A percentile compares a stretch with the other conserved stretches of the same genome.
Conservation (phyloP, 148 eudicot genomes). For the Linanthus parryae region DNA sequence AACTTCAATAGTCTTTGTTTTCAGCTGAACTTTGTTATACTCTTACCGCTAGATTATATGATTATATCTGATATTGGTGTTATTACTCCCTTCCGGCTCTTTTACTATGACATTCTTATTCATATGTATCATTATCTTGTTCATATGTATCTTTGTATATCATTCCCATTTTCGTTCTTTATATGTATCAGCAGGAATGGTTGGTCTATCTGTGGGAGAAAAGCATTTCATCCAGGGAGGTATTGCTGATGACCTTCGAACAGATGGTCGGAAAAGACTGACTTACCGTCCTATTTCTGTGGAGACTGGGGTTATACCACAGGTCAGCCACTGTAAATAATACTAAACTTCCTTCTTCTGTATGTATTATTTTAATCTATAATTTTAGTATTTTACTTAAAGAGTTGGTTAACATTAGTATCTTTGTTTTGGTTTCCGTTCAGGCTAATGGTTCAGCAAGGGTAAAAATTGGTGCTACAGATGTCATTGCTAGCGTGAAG, state of each 20-base stretch:
- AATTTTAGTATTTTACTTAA: conserved; percentile 2
- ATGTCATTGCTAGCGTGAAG: conserved; percentile 94
- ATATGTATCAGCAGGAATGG: conserved; percentile 38
- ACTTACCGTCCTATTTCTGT: conserved; percentile 56
- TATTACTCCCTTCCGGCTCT: too few species aligned
- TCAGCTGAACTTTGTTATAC: too few species aligned
- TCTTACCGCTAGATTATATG: too few species aligned
- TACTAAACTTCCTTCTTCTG: background rate
- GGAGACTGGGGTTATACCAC: conserved; percentile 79
- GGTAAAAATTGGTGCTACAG: conserved; percentile 76
- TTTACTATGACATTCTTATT: background rate
- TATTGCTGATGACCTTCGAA: conserved; percentile 88
- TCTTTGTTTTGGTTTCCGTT: conserved; percentile 11
- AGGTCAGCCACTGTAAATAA: conserved; percentile 28
- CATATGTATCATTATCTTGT: background rate
- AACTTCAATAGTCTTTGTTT: too few species aligned
- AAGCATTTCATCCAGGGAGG: conserved; percentile 79
- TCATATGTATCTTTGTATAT: background rate
- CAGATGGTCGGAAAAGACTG: conserved; percentile 81
- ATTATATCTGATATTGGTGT: too few species aligned
- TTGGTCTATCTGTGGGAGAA: conserved; percentile 78
- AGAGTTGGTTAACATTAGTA: too few species aligned
- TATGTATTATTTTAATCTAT: background rate
- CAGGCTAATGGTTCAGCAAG: conserved; percentile 98
- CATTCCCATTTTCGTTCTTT: conserved; percentile 1